Conservation (phyloP, 1,139 yeast genomes). For the Hemisphaericaspora xylofermentans region DNA sequence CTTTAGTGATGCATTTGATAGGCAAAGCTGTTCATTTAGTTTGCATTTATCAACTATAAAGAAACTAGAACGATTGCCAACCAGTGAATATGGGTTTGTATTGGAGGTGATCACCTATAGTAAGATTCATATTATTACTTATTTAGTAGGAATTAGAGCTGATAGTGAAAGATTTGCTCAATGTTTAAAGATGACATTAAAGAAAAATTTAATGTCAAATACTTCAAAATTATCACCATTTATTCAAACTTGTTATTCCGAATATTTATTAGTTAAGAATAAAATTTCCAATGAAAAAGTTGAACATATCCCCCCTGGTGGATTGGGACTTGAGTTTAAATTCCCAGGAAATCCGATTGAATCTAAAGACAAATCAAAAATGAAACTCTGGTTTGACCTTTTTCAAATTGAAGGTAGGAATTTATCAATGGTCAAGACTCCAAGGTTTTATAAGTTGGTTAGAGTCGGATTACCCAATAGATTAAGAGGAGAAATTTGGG, state of each 20-base stretch:
- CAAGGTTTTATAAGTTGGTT: slow-evolving; percentile 75
- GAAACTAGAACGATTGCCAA: slow-evolving; percentile 82
- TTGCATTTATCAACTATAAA: slow-evolving; percentile 77
- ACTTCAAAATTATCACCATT: slow-evolving; percentile 66
- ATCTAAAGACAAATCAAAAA: slow-evolving; percentile 76
- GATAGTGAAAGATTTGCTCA: slow-evolving; percentile 81
- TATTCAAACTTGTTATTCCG: slow-evolving; percentile 76
- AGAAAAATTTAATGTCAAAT: slow-evolving; percentile 57
- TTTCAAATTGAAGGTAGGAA: slow-evolving; percentile 83
- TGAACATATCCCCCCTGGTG: slow-evolving; percentile 70
- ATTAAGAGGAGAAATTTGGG: slow-evolving; percentile 96
- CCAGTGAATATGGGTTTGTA: slow-evolving; percentile 77
- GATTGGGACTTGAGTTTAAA: slow-evolving; percentile 76
- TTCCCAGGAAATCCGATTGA: slow-evolving; percentile 89
- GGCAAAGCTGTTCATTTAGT: slow-evolving; percentile 63
- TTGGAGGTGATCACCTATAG: slow-evolving; percentile 70
- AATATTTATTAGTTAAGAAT: slow-evolving; percentile 70
- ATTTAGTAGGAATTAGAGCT: slow-evolving; percentile 76
- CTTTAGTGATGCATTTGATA: slow-evolving; percentile 70
- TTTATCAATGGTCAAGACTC: slow-evolving; percentile 70
- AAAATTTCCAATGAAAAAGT: slow-evolving; percentile 44
- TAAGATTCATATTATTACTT: slow-evolving; percentile 61
- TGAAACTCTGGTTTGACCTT: slow-evolving; percentile 92
- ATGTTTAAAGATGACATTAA: slow-evolving; percentile 59
- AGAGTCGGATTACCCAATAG: slow-evolving; percentile 92